These are phyloP conservation scores for Onygenales sp. DNA, from an alignment of 2,329 filamentous ascomycete genomes.

Conservation along the genomic window DNA sequence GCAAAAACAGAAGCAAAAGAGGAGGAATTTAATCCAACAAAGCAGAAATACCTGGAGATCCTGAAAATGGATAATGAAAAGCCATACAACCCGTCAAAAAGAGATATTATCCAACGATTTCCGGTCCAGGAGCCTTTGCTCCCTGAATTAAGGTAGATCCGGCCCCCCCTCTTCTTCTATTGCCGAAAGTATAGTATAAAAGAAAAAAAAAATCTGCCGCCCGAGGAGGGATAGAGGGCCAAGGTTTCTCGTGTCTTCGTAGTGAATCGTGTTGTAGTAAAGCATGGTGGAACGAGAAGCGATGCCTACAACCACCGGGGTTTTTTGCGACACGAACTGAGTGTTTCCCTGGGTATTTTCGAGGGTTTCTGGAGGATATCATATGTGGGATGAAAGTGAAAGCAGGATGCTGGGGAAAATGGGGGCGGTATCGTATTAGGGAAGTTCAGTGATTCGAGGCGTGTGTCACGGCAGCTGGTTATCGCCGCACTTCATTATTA, in stretches of 20 bases:
- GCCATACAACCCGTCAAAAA: not conserved
- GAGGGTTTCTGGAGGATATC: not conserved
- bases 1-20: not conserved
- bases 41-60: not conserved
- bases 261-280: not conserved
- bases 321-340: not conserved
- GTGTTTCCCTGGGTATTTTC: not conserved
- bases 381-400: not conserved
- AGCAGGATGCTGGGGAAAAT: slow-evolving; percentile 2
- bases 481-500: not conserved
- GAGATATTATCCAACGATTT: not conserved
- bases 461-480: not conserved
- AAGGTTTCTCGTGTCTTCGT: slow-evolving; percentile 3
- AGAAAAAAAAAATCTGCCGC: not conserved
- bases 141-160: not conserved
- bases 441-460: not conserved
- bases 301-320: not conserved
- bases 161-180: not conserved
- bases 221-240: not conserved
- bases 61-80: slow-evolving; percentile 1
- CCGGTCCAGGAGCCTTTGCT: not conserved
- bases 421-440: not conserved
- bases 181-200: not conserved
- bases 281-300: not conserved
- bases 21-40: not conserved